Evolutionary conservation across 2,329 filamentous ascomycete species (phyloP), one percentile per base, ranked within the genome.

Genomic region (Botrytis pseudocinerea): DNA sequence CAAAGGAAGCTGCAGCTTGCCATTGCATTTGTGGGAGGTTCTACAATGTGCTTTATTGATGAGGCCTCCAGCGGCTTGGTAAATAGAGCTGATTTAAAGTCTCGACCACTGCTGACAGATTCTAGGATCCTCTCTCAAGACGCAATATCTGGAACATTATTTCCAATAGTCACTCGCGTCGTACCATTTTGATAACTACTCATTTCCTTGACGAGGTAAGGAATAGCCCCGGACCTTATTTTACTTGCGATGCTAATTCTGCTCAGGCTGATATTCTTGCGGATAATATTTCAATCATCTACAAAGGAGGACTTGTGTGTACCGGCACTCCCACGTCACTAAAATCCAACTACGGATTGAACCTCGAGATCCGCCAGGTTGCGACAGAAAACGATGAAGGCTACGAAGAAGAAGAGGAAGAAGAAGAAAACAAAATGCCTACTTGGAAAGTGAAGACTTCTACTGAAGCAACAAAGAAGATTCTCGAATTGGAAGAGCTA

Each of bases 121-220:
- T 60, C 20, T 22, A 60, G 32, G 57, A 92, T 79, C 89, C 90
- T 2, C 81, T 92, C 1, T 90, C 88, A 16, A 83, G 90, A 73
- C 82, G 89, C 54, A 91, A 91, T 81, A 90, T 92, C 54, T 92
- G 90, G 90, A 89, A 91, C 75, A 92, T 92, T 70, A 83, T 92
- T 12, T 83, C 91, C 22, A 86, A 88, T 8, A 89, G 91, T 75
- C 85, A 89, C 72, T 88, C 88, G 14, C 84, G 84, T 63, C 83
- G 90, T 46, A 90, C 89, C 0, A 88, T 91, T 4, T 38, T 60
- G 28, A 60, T 60, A 38, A 60, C 57, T 12, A 60, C 32, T 4
- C 57, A 60, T 60, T 60, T 60, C 2, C 57, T 60, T 25, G 57
- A 60, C 4, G 57, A 60, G 32, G 57, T 60, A 38, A 60, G 32